Evolutionary conservation across 2,329 filamentous ascomycete genomes (phyloP), one percentile per base, ranked within the genome.

Genomic region (Emmonsia crescens): DNA sequence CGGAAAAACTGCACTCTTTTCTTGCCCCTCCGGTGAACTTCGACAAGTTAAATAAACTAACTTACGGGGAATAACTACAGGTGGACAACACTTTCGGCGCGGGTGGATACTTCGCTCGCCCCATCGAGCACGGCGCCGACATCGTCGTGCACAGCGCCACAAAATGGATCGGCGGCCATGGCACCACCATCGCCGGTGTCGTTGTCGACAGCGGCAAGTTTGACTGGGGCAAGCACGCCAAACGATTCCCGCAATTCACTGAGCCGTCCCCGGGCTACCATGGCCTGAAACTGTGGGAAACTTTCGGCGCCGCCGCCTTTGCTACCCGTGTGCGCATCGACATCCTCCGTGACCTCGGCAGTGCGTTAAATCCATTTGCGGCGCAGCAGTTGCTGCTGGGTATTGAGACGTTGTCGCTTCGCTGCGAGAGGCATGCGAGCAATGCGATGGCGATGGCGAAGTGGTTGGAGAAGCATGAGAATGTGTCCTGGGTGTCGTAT

Each of bases 131-230:
- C 75, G 92, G 92, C 61, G 92, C 89, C 65, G 92, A 96, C 72
- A 96, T 96, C 64, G 88, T 96, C 59, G 89, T 96, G 29, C 91
- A 96, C 81, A 94, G 89, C 46, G 91, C 91, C 12, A 96, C 92
- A 62, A 96, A 96, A 77, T 96, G 92, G 92, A 96, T 97, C 65
- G 92, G 92, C 62, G 92, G 92, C 49, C 93, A 97, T 75, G 93
- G 92, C 64, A 96, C 92, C 48, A 96, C 92, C 31, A 89, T 96
- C 67, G 92, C 83, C 62, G 92, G 92, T 64, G 83, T 96, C 51
- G 83, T 96, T 40, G 80, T 96, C 66, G 92, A 96, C 78, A 85
- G 87, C 67, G 92, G 92, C 70, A 94, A 91, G 74, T 97, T 96
- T 73, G 88, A 96, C 80, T 97, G 93, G 92, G 90, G 89, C 68